phyloP scores from a whole-genome alignment of 192 early-diverging fungal species.

The Coemansia erecta region DNA sequence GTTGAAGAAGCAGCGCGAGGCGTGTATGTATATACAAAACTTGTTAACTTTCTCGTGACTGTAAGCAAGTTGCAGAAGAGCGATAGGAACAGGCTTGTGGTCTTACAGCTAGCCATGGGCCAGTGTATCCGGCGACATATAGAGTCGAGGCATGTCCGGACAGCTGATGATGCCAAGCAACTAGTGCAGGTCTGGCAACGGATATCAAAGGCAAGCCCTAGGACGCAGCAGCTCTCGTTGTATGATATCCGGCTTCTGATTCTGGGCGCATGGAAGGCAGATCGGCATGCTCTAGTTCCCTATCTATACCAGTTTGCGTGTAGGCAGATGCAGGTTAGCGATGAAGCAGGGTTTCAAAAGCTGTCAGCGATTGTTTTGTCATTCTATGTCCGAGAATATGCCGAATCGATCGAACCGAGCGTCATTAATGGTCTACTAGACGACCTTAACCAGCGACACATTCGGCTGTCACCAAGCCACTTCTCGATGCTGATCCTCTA shows the following conservation, averaged over 20 bases:
- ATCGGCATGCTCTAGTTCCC: constrained; percentile 30
- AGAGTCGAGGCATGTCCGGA: constrained; percentile 9
- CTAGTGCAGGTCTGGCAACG: constrained; percentile 23
- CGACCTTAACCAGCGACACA: constrained; percentile 31
- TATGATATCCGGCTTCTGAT: constrained; percentile 41
- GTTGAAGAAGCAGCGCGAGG: constrained; percentile 16
- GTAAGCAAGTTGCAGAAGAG: constrained; percentile 27
- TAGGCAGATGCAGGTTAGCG: constrained; percentile 9
- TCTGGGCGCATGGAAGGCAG: constrained; percentile 47
- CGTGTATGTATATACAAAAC: constrained; percentile 39
- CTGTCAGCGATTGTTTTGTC: constrained; percentile 42
- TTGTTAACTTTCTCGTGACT: constrained; percentile 33
- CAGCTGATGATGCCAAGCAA: constrained; percentile 16
- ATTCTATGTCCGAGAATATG: constrained; percentile 43
- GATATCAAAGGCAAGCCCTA: constrained; percentile 27
- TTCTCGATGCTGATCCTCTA: constrained; percentile 47
- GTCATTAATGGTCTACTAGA: constrained; percentile 24
- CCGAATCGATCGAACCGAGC: constrained; percentile 5
- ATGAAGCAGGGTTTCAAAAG: constrained; percentile 22
- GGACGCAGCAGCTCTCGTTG: constrained; percentile 13
- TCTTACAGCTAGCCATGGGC: constrained; percentile 36
- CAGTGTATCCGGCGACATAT: constrained; percentile 43
- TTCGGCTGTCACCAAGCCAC: constrained; percentile 32
- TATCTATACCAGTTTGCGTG: constrained; percentile 37
- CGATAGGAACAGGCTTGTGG: constrained; percentile 27